A percentile compares a stretch with the other conserved stretches of the same genome.
Evolutionary conservation across 495 filamentous ascomycete species (phyloP).

Genomic region (Aspergillus campestris): DNA sequence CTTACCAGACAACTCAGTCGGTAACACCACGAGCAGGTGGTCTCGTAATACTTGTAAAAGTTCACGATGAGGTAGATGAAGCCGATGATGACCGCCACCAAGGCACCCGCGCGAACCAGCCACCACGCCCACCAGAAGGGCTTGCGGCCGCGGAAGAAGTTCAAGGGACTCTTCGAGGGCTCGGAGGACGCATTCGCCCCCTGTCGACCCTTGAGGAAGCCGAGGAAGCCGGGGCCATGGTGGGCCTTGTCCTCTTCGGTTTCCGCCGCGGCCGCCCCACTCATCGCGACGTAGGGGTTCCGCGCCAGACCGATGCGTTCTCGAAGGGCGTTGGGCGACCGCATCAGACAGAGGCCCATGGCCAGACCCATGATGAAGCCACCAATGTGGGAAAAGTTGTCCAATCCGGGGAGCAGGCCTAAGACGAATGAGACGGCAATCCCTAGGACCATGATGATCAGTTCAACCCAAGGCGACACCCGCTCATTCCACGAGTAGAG

Average conservation of each 20-base stretch:
- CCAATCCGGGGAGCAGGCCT: conserved; percentile 82
- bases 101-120: conserved; percentile 71
- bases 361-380: conserved; percentile 90
- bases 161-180: conserved; percentile 53
- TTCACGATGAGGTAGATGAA: conserved; percentile 82
- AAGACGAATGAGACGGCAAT: conserved; percentile 85
- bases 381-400: conserved; percentile 97
- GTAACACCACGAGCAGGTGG: conserved; percentile 81
- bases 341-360: conserved; percentile 76
- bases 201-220: conserved; percentile 35
- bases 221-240: conserved; percentile 12
- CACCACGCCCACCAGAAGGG: conserved; percentile 98
- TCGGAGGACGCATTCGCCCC: conserved; percentile 15
- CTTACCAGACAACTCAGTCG: conserved; percentile 86
- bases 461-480: conserved; percentile 62
- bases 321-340: conserved; percentile 74
- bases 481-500: conserved; percentile 85
- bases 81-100: conserved; percentile 67
- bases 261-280: conserved; percentile 23
- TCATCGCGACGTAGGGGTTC: conserved; percentile 60
- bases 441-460: conserved; percentile 76
- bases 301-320: conserved; percentile 59
- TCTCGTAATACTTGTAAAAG: conserved; percentile 73
- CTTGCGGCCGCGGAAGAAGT: conserved; percentile 87
- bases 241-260: conserved; percentile 18